phyloP scores from a whole-genome alignment of 1,139 yeast species.

The Hyphopichia khmerensis region DNA sequence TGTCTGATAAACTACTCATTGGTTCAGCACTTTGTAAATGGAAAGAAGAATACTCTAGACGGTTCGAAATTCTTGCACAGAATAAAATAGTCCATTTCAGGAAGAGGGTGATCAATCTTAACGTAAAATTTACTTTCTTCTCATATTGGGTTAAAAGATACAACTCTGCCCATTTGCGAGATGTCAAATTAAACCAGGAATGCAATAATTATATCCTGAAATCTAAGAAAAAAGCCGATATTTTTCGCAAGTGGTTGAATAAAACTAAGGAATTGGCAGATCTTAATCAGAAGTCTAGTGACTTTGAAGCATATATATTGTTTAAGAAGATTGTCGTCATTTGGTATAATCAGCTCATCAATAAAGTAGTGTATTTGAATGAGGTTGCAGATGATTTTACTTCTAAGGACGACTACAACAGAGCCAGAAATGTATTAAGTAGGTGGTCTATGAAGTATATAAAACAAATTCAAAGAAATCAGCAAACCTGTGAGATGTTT shows the following conservation, averaged over 20 bases:
- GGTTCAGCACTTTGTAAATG: slow-evolving; percentile 13
- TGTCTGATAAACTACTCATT: slow-evolving; percentile 1
- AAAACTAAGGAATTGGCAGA: slow-evolving; percentile 6
- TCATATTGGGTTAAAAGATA: slow-evolving; percentile 22
- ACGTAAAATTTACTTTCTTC: slow-evolving; percentile 12
- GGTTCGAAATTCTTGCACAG: slow-evolving; percentile 15
- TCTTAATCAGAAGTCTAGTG: slow-evolving; percentile 12
- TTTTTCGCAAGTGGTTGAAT: slow-evolving; percentile 14
- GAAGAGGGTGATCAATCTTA: slow-evolving; percentile 9
- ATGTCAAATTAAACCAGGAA: slow-evolving; percentile 11
- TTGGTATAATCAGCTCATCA: slow-evolving; percentile 35
- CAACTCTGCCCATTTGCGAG: slow-evolving; percentile 12
- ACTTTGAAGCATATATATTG: slow-evolving; percentile 22
- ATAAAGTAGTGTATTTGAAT: slow-evolving; percentile 20
- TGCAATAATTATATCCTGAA: slow-evolving; percentile 12
- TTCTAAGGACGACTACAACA: slow-evolving; percentile 27
- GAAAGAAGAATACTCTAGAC: slow-evolving; percentile 15
- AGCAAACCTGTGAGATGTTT: slow-evolving; percentile 38
- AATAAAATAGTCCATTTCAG: slow-evolving; percentile 16
- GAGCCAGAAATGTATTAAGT: slow-evolving; percentile 25
- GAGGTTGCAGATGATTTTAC: slow-evolving; percentile 30
- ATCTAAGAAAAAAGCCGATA: slow-evolving; percentile 8
- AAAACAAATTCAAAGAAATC: slow-evolving; percentile 31
- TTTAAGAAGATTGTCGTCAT: slow-evolving; percentile 28
- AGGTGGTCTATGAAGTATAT: slow-evolving; percentile 41